phyloP scores from a whole-genome alignment of 2,329 filamentous ascomycete species.

The Cladosporium austrohemisphaericum region DNA sequence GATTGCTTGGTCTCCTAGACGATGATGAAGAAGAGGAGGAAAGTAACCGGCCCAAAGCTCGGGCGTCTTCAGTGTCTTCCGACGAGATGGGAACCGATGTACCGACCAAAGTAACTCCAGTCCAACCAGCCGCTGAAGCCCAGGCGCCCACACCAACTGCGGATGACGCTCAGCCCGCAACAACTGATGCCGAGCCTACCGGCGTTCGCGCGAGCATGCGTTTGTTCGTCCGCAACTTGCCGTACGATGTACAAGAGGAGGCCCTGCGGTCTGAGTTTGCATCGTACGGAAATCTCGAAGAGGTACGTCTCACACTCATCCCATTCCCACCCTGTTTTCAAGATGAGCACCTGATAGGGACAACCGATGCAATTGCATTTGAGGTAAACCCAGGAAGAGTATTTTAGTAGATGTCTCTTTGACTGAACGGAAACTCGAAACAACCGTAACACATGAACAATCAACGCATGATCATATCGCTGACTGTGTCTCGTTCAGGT shows the following conservation, averaged over 20 bases:
- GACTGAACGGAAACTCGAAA: slow-evolving; percentile 48
- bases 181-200: background rate
- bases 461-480: background rate
- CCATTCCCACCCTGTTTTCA: slow-evolving; percentile 31
- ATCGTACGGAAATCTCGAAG: slow-evolving; percentile 71
- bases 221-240: slow-evolving; percentile 83
- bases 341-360: slow-evolving; percentile 99
- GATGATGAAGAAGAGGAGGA: slow-evolving; percentile 54
- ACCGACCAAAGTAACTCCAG: background rate
- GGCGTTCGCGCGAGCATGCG: slow-evolving; percentile 69
- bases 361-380: slow-evolving; percentile 93
- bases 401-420: slow-evolving; percentile 99
- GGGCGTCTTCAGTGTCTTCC: slow-evolving; percentile 1
- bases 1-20: slow-evolving; percentile 78
- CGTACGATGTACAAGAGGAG: slow-evolving; percentile 73
- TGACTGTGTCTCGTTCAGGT: slow-evolving; percentile 55
- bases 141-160: background rate
- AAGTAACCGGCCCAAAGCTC: slow-evolving; percentile 15
- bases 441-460: background rate
- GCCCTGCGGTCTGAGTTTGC: slow-evolving; percentile 71
- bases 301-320: slow-evolving; percentile 62
- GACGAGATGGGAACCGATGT: background rate
- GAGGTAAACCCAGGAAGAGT: slow-evolving; percentile 84
- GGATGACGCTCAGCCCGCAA: background rate
- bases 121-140: background rate